Percentiles rank a stretch among this genome's conserved stretches.
Conservation (phyloP, 352 stramenopile species). For the Globisporangium viniferum region DNA sequence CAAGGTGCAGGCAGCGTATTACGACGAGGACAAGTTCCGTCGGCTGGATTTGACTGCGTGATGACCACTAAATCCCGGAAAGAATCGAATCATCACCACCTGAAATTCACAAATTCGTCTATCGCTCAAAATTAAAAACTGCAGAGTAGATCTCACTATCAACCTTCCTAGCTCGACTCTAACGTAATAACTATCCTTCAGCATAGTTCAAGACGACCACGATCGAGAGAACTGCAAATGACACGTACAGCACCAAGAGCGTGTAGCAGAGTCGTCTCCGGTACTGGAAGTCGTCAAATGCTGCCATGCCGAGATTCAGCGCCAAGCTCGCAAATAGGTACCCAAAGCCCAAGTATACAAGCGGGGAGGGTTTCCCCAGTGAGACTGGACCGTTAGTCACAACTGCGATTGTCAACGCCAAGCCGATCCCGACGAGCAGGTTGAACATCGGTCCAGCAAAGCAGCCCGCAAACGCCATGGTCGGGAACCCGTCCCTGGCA, state of each 20-base stretch:
- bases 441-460: conserved; percentile 85
- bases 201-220: conserved; percentile 30
- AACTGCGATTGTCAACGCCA: conserved; percentile 66
- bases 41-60: conserved; percentile 51
- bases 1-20: conserved; percentile 78
- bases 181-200: conserved; percentile 2
- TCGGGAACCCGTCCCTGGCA: conserved; percentile 72
- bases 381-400: conserved; percentile 45
- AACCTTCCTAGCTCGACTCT: not conserved
- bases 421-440: conserved; percentile 62
- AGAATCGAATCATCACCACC: not conserved
- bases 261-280: conserved; percentile 55
- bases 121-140: conserved; percentile 2
- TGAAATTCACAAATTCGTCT: conserved; percentile 3
- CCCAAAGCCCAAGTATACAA: conserved; percentile 67
- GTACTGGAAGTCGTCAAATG: conserved; percentile 61
- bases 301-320: conserved; percentile 59
- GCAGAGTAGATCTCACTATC: not conserved
- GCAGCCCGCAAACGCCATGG: conserved; percentile 81
- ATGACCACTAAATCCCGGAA: not conserved
- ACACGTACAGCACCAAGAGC: conserved; percentile 53
- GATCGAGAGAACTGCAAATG: conserved; percentile 68
- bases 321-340: conserved; percentile 64
- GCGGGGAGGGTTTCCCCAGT: conserved; percentile 48
- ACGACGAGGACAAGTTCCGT: conserved; percentile 79